Evolutionary conservation across 257 asterid genomes (phyloP), one percentile per base, ranked within the genome.

Genomic region (Paulownia fortunei): DNA sequence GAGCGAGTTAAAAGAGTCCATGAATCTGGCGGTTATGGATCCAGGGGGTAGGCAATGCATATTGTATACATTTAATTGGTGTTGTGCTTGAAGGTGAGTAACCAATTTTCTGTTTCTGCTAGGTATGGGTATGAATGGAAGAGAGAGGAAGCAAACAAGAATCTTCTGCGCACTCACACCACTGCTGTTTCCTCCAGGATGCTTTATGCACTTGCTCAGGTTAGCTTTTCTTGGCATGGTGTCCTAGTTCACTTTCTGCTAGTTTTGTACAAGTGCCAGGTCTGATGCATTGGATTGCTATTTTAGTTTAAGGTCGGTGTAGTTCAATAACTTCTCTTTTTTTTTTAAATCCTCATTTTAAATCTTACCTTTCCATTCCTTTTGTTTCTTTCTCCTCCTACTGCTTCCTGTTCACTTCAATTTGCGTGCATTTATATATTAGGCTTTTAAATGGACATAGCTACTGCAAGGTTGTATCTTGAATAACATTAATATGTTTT

Each of bases 101-200:
- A 63, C 24, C 36, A 34, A 27, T 26, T 10, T 55, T 74, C 55
- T 52, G 27, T 37, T 42, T 76, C 59, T 69, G 66, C 59, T 79
- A 96, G 99, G 79, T 96, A 96, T 89, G 91, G 85, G 27, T 93
- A 93, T 83, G 96, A 90, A 0, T 96, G 99, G 98, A 92, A 94
- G 86, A 91, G 98, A 79, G 99, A 93, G 74, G 99, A 96, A 86
- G 98, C 98, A 62, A 76, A 93, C 62, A 96, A 96, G 84, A 96
- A 93, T 87, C 97, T 96, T 87, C 89, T 96, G 72, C 92, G 99
- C 51, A 96, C 99, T 59, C 99, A 93, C 84, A 96, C 99, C 34
- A 96, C 99, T 72, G 99, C 98, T 60, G 99, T 96, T 79, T 93
- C 99, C 70, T 88, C 97, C 52, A 91, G 98, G 87, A 93, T 96